phyloP scores from a whole-genome alignment of 176 grass and related monocot genomes.

The Hsuehochloa calcarea region DNA sequence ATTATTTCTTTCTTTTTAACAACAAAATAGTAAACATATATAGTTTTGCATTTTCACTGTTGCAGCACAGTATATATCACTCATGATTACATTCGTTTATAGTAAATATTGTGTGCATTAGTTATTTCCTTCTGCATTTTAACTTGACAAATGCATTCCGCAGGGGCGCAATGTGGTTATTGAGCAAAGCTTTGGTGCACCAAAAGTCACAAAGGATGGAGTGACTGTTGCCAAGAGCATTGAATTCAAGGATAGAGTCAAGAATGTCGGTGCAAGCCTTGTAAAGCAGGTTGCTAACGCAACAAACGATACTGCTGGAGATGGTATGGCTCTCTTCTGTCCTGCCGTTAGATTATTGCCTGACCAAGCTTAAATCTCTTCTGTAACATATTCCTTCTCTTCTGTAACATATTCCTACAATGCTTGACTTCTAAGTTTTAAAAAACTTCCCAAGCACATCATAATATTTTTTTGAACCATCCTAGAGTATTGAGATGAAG shows the following conservation, averaged over 20 bases:
- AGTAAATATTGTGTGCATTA: neutral
- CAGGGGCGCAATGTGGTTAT: constrained; percentile 89
- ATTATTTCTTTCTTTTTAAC: neutral
- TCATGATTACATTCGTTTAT: no score
- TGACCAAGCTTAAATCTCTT: neutral
- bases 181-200: constrained; percentile 96
- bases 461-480: neutral
- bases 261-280: constrained; percentile 94
- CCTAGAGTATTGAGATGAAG: neutral
- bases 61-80: neutral
- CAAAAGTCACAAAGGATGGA: constrained; percentile 97
- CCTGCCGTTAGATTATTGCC: neutral
- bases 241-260: constrained; percentile 87
- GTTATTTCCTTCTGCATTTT: neutral
- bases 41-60: neutral
- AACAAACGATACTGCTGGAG: constrained; percentile 91
- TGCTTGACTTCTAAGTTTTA: neutral
- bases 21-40: neutral
- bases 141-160: constrained; percentile 9
- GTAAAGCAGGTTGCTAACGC: constrained; percentile 98
- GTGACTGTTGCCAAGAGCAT: constrained; percentile 99
- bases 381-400: neutral
- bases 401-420: neutral
- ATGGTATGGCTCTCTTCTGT: constrained; percentile 53
- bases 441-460: neutral